phyloP scores from a whole-genome alignment of 2,329 filamentous ascomycete species.

The Ophiostoma ips region DNA sequence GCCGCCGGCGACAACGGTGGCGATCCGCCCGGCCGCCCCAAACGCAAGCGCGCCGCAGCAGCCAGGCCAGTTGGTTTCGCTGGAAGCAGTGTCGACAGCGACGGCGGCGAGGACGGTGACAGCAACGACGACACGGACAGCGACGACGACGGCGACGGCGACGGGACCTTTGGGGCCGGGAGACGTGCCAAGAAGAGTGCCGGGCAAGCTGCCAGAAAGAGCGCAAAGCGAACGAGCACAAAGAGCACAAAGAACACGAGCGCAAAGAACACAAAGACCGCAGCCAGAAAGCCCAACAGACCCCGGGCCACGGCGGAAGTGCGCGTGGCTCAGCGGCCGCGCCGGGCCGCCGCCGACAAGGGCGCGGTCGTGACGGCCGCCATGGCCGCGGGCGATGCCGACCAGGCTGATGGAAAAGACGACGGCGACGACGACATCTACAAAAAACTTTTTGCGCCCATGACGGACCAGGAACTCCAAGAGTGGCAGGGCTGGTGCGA shows the following conservation, averaged over 20 bases:
- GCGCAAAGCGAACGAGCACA: not conserved
- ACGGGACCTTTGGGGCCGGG: not conserved
- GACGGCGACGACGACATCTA: constrained; percentile 10
- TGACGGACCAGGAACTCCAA: constrained; percentile 37
- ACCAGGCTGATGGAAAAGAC: too few relatives aligned
- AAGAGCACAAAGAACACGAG: not conserved
- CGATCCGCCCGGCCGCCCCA: not conserved
- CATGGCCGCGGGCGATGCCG: constrained; percentile 1
- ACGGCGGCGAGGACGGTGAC: not conserved
- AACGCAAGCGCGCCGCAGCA: not conserved
- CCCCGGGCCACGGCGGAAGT: too few relatives aligned
- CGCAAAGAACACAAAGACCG: not conserved
- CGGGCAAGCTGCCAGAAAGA: not conserved
- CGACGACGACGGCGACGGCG: not conserved
- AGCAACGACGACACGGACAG: not conserved
- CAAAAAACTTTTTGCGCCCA: constrained; percentile 28
- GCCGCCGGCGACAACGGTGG: not conserved
- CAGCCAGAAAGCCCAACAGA: too few relatives aligned
- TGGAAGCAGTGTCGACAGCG: not conserved
- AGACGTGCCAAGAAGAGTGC: not conserved
- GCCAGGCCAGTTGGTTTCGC: not conserved
- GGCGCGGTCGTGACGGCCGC: constrained; percentile 4
- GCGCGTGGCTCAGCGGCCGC: not conserved
- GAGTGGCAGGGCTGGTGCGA: constrained; percentile 66
- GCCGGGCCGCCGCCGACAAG: constrained; percentile 2